A percentile compares a stretch with the other conserved stretches of the same genome.
These are phyloP conservation scores for Euphorbia peplus DNA, from an alignment of 345 rosid species.

Conservation along the genomic window DNA sequence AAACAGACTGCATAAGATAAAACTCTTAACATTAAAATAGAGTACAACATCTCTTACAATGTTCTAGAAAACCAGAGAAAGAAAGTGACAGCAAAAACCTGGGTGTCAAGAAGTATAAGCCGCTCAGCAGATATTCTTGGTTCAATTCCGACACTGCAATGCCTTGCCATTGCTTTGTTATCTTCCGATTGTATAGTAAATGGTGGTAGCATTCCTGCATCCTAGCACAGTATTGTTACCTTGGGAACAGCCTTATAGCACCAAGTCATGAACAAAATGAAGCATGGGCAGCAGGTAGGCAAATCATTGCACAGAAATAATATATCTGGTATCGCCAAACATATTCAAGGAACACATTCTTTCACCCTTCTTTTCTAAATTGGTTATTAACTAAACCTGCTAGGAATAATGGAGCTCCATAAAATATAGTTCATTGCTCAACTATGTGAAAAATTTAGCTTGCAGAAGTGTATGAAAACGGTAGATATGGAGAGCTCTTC, in stretches of 20 bases:
- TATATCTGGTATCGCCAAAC: not conserved
- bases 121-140: constrained; percentile 78
- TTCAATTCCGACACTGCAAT: constrained; percentile 71
- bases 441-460: not conserved
- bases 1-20: constrained; percentile 61
- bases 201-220: constrained; percentile 76
- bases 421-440: not conserved
- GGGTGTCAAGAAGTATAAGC: constrained; percentile 74
- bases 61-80: not conserved
- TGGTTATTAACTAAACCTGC: not conserved
- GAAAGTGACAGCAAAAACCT: constrained; percentile 36
- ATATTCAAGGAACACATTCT: not conserved
- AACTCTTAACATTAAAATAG: not conserved
- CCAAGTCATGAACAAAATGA: not conserved
- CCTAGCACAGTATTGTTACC: constrained; percentile 12
- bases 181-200: constrained; percentile 63
- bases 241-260: not conserved
- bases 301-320: not conserved
- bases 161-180: constrained; percentile 58
- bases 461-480: not conserved
- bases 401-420: not conserved
- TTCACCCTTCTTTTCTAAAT: not conserved
- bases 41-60: not conserved
- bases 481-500: too few relatives aligned
- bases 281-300: not conserved